These are phyloP conservation scores for Ophiostoma ulmi DNA, from an alignment of 2,329 filamentous ascomycete genomes.

Conservation along the genomic window DNA sequence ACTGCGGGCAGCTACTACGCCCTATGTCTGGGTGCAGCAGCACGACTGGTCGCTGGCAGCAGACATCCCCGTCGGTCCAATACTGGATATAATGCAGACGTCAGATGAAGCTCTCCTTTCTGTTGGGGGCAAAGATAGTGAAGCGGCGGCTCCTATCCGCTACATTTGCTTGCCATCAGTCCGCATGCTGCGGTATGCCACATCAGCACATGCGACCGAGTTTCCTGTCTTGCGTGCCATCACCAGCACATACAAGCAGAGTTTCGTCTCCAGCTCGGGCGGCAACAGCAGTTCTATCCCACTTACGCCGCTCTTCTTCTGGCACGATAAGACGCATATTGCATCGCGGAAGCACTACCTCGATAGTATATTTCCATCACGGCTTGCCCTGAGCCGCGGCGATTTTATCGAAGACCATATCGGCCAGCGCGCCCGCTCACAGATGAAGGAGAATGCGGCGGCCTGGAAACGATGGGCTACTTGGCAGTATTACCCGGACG, in stretches of 20 bases:
- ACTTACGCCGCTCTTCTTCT: conserved; percentile 53
- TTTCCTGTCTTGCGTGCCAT: conserved; percentile 41
- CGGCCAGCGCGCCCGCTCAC: conserved; percentile 49
- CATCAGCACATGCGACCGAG: conserved; percentile 41
- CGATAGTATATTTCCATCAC: conserved; percentile 44
- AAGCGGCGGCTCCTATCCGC: conserved; percentile 37
- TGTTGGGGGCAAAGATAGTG: too few relatives aligned
- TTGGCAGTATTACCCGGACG: conserved; percentile 51
- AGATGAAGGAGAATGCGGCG: conserved; percentile 51
- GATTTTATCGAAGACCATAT: conserved; percentile 55
- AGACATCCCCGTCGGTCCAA: conserved; percentile 41
- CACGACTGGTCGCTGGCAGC: conserved; percentile 51
- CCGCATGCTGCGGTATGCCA: conserved; percentile 49
- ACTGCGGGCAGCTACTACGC: conserved; percentile 42
- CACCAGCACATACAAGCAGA: conserved; percentile 39
- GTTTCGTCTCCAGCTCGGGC: conserved; percentile 21
- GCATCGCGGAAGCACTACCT: conserved; percentile 48
- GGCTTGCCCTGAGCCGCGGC: conserved; percentile 47
- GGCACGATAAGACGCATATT: conserved; percentile 55
- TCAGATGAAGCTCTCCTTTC: conserved; percentile 26
- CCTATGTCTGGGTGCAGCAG: conserved; percentile 54
- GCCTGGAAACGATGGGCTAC: conserved; percentile 49
- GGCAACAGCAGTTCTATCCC: conserved; percentile 34
- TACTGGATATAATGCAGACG: conserved; percentile 45
- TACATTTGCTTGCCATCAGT: conserved; percentile 51